phyloP scores from a whole-genome alignment of 139 green algal species.

The Coccomyxa sp. region DNA sequence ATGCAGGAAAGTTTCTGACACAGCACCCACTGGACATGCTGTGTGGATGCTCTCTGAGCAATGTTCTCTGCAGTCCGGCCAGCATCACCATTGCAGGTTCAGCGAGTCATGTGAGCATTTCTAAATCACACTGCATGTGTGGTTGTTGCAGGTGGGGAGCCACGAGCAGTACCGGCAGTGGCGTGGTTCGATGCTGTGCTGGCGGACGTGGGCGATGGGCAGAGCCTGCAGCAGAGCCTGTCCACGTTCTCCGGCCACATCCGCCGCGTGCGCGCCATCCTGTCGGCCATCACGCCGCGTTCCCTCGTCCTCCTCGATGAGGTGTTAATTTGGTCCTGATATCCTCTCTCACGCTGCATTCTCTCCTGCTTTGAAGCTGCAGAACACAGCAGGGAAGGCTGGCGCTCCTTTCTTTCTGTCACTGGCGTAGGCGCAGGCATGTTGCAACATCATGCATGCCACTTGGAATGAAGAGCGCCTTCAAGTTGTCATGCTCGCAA shows the following conservation, averaged over 20 bases:
- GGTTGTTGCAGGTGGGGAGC: neutral
- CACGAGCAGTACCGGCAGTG: neutral
- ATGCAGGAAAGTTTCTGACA: no score
- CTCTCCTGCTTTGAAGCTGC: no score
- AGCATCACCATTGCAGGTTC: neutral
- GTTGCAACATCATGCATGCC: neutral
- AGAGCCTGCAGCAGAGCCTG: conserved; percentile 70
- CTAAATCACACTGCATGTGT: neutral
- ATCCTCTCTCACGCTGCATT: no score
- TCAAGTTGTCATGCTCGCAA: no score
- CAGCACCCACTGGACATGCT: neutral
- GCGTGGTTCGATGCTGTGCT: conserved; percentile 55
- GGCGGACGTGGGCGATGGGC: conserved; percentile 74
- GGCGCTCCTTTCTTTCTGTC: no score
- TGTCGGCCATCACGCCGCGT: conserved; percentile 15
- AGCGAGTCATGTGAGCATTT: neutral
- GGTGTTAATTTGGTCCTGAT: conserved; percentile 30
- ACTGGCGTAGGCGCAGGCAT: neutral
- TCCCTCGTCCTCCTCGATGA: conserved; percentile 82
- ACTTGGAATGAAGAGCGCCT: neutral
- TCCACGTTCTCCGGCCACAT: conserved; percentile 77
- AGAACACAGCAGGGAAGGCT: no score
- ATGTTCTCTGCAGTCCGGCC: neutral
- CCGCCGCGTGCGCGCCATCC: conserved; percentile 35
- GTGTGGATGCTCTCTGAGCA: neutral